Base-by-base conservation (phyloP, 352 stramenopile species). In the Phytophthora idaei region DNA sequence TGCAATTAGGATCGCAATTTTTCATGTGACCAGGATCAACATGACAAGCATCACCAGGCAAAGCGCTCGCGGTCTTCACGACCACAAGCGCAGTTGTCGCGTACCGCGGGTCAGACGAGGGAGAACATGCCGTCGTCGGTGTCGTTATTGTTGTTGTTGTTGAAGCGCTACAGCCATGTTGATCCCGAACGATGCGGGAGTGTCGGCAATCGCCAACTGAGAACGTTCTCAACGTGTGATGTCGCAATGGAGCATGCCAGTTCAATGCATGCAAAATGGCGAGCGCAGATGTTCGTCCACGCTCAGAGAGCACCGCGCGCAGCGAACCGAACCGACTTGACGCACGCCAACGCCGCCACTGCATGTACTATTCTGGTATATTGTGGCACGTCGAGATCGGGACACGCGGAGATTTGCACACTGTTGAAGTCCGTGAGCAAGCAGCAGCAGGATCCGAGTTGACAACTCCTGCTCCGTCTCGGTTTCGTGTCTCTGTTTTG, bases 401-500 rank as follows among this genome's bases (percentile, higher is more conserved):
- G 57, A 59, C 37, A 59, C 51, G 42, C 54, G 17, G 21, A 4
- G 54, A 69, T 64, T 59, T 69, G 62, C 47, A 64, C n/a, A 58
- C 46, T 48, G 29, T 57, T 54, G 45, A 57, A 58, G 52, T 27
- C 47, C n/a, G 45, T 69, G 62, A 65, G 48, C 62, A 60, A 59
- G 55, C 55, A 51, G 21, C 10, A 17, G 27, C 31, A 45, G 32
- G 25, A 25, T 60, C 41, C 37, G 62, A 60, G 49, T 65, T 60
- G 63, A 66, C 56, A 60, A 61, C 34, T 65, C 42, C 47, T 64
- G 62, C 47, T 28, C 34, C 62, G 58, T 58, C 48, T 59, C 48
- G 57, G 34, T 31, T 57, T 61, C 59, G 52, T 71, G 63, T 60
- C 41, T 61, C 63, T 70, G 54, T 46, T 59, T 69, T 64, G 47